These are phyloP conservation scores for Penicillium rolfsii DNA, from an alignment of 2,329 filamentous ascomycete species.

Conservation along the genomic window DNA sequence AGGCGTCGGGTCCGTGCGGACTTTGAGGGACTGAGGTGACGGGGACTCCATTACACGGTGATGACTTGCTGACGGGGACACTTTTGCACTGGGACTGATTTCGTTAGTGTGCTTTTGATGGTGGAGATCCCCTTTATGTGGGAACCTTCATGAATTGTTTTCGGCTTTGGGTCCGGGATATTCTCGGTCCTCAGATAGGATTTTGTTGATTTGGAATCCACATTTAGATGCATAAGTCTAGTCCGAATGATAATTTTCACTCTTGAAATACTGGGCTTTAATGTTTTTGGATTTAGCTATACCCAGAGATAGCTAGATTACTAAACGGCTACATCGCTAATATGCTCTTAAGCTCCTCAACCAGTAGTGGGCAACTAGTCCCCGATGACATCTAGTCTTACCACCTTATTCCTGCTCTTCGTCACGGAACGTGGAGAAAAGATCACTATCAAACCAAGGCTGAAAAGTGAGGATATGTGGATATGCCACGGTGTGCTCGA, in stretches of 20 bases:
- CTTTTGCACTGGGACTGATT: background rate
- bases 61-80: no score
- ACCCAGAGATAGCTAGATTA: background rate
- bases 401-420: background rate
- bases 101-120: background rate
- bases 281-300: background rate
- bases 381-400: background rate
- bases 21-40: background rate
- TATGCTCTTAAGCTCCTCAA: background rate
- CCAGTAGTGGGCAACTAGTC: no score
- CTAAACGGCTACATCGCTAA: background rate
- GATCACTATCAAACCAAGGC: background rate
- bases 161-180: background rate
- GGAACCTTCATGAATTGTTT: background rate
- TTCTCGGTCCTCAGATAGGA: background rate
- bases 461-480: background rate
- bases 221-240: background rate
- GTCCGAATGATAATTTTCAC: no score
- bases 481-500: background rate
- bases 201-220: background rate
- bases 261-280: background rate
- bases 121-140: background rate
- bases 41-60: background rate
- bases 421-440: background rate
- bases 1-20: constrained; percentile 4